Evolutionary conservation across 164 flowering plant species (phyloP), one percentile per base, ranked within the genome.

Genomic region (Piper longum): DNA sequence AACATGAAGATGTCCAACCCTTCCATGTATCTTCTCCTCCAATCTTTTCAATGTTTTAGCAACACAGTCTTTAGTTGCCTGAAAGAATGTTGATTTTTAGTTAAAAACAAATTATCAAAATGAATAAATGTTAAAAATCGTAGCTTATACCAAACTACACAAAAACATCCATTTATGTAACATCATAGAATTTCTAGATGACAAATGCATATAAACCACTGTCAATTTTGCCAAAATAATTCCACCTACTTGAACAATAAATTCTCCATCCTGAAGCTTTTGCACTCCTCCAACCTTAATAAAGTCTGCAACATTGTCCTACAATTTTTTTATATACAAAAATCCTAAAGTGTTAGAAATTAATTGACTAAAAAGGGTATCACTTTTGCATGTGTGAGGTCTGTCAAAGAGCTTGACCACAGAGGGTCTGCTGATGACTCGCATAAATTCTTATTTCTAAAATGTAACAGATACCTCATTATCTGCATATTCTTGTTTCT

Each of bases 51-150:
- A 70, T 42, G 99, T 95, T 78, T 87, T 95, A 54, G 99, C 89
- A 3, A 91, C 95, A 85, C 99, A 95, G 79, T 95, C 99, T 72
- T 90, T 89, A 55, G 95, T 87, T 65, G 95, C 88, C 95, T 89
- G 80, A 64, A 43, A 48, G 48, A 18, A 60, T 18, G 55, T 57
- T 17, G 56, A 44, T 41, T n/a, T 17, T 44, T 11, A 5, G 11
- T 44, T 44, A 44, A 44, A 44, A 44, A 44, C 7, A 5, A 44
- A 5, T 5, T 44, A 44, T 44, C 48, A 5, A 44, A 5, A 1
- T 44, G 11, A 5, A 44, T 44, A 11, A 5, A 44, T 44, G 11
- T 44, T n/a, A n/a, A 18, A 18, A 4, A 19, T 2, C 17, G 36
- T 12, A 57, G 11, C 19, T 57, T 3, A 19, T 18, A 19, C 59